Evolutionary conservation across 1,284 basidiomycete species (phyloP).

Genomic region (Pyrrhoderma lamaoense): DNA sequence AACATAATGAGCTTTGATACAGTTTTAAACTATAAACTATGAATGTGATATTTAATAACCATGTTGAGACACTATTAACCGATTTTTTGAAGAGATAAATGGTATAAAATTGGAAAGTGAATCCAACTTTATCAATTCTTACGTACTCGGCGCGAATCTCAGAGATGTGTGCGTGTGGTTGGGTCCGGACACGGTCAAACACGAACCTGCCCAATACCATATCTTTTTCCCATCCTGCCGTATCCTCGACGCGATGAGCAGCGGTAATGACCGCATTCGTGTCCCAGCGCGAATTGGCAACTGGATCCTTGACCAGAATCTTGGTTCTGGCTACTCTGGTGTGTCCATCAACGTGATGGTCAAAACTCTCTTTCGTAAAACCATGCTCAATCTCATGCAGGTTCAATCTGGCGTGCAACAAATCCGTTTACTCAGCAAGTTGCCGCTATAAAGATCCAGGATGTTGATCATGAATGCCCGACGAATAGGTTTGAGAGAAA

Average conservation of each 20-base stretch:
- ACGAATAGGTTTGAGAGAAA: constrained; percentile 41
- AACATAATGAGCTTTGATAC: too few species aligned
- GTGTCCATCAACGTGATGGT: background rate
- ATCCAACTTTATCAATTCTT: too few species aligned
- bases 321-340: constrained; percentile 21
- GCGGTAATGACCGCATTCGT: constrained; percentile 1
- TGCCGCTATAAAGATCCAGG: constrained; percentile 69
- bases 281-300: constrained; percentile 18
- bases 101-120: too few species aligned
- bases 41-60: too few species aligned
- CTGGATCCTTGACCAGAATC: constrained; percentile 18
- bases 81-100: too few species aligned
- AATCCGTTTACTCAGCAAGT: constrained; percentile 47
- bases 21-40: too few species aligned
- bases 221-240: too few species aligned
- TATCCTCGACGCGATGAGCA: constrained; percentile 7
- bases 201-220: too few species aligned
- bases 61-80: too few species aligned
- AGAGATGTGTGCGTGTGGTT: too few species aligned
- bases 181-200: too few species aligned
- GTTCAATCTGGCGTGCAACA: constrained; percentile 57
- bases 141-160: too few species aligned
- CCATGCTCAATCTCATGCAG: constrained; percentile 29
- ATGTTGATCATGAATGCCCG: constrained; percentile 59
- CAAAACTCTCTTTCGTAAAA: background rate